These are phyloP conservation scores for Lipomyces sp. DNA, from an alignment of 805 yeast genomes.

Conservation along the genomic window DNA sequence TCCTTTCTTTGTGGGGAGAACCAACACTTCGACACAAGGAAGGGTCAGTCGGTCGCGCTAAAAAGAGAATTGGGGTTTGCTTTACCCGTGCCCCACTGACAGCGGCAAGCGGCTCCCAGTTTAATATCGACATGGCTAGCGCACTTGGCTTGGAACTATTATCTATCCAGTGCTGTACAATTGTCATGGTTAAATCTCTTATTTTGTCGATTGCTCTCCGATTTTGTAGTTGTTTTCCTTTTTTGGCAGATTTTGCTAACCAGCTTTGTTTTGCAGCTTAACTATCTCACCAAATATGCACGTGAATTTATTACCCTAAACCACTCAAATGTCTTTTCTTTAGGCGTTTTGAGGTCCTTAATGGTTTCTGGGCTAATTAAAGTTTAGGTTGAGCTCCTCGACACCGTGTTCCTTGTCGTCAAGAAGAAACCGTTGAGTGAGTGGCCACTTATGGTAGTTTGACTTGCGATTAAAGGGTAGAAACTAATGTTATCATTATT, in stretches of 20 bases:
- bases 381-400: slow-evolving; percentile 70
- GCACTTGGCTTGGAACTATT: neutral
- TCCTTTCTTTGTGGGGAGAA: neutral
- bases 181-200: neutral
- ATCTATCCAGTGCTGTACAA: too few relatives aligned
- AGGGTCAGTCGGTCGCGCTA: too few relatives aligned
- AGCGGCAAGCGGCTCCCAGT: neutral
- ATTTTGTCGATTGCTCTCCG: neutral
- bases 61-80: neutral
- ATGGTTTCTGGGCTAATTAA: slow-evolving; percentile 13
- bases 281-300: slow-evolving; percentile 81
- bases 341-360: too few relatives aligned
- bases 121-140: neutral
- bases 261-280: slow-evolving; percentile 51
- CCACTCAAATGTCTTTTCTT: neutral
- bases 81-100: neutral
- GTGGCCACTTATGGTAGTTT: slow-evolving; percentile 5
- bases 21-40: too few relatives aligned
- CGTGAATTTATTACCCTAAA: slow-evolving; percentile 24
- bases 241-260: slow-evolving; percentile 13
- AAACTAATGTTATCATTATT: neutral
- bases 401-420: slow-evolving; percentile 88
- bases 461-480: neutral
- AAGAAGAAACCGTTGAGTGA: slow-evolving; percentile 82
- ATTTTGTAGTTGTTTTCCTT: neutral